phyloP scores from a whole-genome alignment of 768 basidiomycete species.

The Lactarius pseudohatsudake region DNA sequence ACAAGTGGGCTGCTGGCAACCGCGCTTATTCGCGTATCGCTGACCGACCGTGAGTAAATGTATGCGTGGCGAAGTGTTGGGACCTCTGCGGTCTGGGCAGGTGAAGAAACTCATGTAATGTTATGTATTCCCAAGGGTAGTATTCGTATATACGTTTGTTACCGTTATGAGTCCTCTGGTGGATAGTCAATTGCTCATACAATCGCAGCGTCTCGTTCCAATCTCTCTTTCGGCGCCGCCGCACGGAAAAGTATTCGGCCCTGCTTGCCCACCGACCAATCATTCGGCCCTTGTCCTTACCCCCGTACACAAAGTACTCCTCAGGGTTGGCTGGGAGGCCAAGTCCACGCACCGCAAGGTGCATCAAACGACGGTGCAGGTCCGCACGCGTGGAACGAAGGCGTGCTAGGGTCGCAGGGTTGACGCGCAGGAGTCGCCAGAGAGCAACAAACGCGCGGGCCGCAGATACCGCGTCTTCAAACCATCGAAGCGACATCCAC shows the following conservation, averaged over 20 bases:
- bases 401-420: conserved; percentile 52
- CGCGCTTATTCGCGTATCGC: conserved; percentile 53
- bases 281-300: conserved; percentile 70
- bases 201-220: conserved; percentile 86
- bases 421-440: conserved; percentile 59
- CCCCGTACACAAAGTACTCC: conserved; percentile 58
- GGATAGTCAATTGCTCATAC: conserved; percentile 83
- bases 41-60: conserved; percentile 24
- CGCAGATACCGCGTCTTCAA: conserved; percentile 79
- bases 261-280: conserved; percentile 66
- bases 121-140: conserved; percentile 11
- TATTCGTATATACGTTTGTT: conserved; percentile 14
- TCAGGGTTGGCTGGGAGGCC: conserved; percentile 72
- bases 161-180: conserved; percentile 43
- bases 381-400: conserved; percentile 55
- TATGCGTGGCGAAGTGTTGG: background rate
- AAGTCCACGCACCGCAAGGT: conserved; percentile 55
- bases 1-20: conserved; percentile 77
- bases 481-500: conserved; percentile 91
- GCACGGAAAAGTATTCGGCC: conserved; percentile 76
- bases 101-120: background rate
- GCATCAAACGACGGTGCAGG: conserved; percentile 65
- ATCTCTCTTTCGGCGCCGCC: conserved; percentile 76
- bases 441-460: conserved; percentile 73
- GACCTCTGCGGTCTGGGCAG: background rate